Percentiles rank a stretch among this genome's conserved stretches.
Conservation (phyloP, 768 basidiomycete genomes). For the Lactifluus rugatus region DNA sequence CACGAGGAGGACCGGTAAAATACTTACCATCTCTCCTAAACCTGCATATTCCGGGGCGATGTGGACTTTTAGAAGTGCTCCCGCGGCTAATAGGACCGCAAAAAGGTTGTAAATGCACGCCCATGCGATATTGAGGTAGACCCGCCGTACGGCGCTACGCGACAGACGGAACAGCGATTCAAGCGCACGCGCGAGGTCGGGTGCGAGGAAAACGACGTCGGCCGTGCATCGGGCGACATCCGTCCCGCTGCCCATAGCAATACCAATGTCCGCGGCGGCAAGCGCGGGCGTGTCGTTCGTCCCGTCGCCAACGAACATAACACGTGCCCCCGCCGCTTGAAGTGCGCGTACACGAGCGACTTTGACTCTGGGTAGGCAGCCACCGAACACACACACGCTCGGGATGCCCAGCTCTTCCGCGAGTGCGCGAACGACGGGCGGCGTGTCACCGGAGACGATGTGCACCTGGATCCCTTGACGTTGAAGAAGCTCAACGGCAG, state of each 20-base stretch:
- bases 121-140: constrained; percentile 32
- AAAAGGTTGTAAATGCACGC: constrained; percentile 35
- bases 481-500: constrained; percentile 30
- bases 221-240: constrained; percentile 35
- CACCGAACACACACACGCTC: constrained; percentile 29
- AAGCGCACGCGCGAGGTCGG: constrained; percentile 27
- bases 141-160: constrained; percentile 27
- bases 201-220: constrained; percentile 36
- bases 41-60: constrained; percentile 36
- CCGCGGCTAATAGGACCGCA: constrained; percentile 40
- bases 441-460: constrained; percentile 44
- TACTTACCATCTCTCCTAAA: constrained; percentile 35
- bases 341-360: constrained; percentile 26
- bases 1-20: constrained; percentile 33
- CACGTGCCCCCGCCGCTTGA: constrained; percentile 22
- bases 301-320: constrained; percentile 43
- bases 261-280: constrained; percentile 40
- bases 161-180: constrained; percentile 31
- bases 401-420: constrained; percentile 33
- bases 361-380: constrained; percentile 41
- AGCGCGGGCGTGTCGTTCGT: constrained; percentile 44
- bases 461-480: constrained; percentile 31
- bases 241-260: constrained; percentile 30
- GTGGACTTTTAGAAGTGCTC: constrained; percentile 34
- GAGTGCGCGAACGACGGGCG: constrained; percentile 33